These are phyloP conservation scores for Lepiota venenata DNA, from an alignment of 768 basidiomycete species.

Conservation along the genomic window DNA sequence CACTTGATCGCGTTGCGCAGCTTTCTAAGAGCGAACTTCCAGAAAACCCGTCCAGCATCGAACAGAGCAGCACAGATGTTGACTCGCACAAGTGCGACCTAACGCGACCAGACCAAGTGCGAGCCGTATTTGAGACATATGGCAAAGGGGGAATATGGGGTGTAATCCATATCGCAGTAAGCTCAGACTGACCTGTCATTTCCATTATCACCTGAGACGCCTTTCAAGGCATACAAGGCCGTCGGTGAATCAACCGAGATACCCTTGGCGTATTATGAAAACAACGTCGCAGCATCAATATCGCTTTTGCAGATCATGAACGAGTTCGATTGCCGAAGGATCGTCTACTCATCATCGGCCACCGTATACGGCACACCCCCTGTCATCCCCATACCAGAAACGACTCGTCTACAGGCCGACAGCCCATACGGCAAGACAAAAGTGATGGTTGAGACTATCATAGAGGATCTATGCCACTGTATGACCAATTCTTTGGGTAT, in stretches of 20 bases:
- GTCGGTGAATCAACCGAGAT: constrained; percentile 96
- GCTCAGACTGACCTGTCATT: constrained; percentile 24
- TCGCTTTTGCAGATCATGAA: constrained; percentile 84
- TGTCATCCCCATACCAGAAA: constrained; percentile 90
- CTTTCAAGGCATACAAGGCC: constrained; percentile 84
- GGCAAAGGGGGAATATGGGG: constrained; percentile 94
- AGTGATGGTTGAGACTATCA: constrained; percentile 86
- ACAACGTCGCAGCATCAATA: constrained; percentile 90
- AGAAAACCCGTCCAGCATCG: constrained; percentile 56
- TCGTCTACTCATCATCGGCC: constrained; percentile 98
- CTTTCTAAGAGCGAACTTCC: constrained; percentile 77
- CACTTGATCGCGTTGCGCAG: constrained; percentile 73
- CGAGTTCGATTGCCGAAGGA: constrained; percentile 75
- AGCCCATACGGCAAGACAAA: constrained; percentile 98
- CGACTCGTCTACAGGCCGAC: constrained; percentile 81
- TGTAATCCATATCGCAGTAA: constrained; percentile 90
- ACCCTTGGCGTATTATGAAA: constrained; percentile 89
- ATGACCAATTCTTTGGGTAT: constrained; percentile 23
- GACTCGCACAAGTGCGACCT: constrained; percentile 73
- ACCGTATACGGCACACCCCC: constrained; percentile 97
- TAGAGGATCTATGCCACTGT: constrained; percentile 86
- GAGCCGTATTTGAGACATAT: constrained; percentile 79
- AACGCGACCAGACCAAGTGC: constrained; percentile 66
- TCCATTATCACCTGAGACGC: neutral
- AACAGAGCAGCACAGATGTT: constrained; percentile 70